Percentiles rank a stretch among this genome's conserved stretches.
Evolutionary conservation across 345 rosid species (phyloP).

Genomic region (Eucalyptus urophylla): DNA sequence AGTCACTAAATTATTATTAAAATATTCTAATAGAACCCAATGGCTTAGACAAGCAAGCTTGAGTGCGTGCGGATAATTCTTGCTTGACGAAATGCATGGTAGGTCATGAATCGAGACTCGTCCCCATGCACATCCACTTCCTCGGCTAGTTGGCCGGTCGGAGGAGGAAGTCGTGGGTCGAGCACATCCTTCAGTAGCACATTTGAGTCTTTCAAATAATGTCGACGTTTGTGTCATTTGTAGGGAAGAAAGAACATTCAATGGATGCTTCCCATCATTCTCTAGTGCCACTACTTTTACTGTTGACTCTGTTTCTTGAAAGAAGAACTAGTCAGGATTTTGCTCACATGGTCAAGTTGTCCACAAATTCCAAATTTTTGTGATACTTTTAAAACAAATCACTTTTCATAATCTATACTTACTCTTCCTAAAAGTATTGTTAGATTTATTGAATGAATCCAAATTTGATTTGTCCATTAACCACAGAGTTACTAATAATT

Average conservation of each 20-base stretch:
- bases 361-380: too few relatives aligned
- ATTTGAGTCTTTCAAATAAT: not conserved
- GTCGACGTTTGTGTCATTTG: not conserved
- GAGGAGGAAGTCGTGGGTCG: slow-evolving; percentile 35
- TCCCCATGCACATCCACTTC: slow-evolving; percentile 4
- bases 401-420: slow-evolving; percentile 37
- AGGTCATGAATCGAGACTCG: slow-evolving; percentile 23
- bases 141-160: slow-evolving; percentile 24
- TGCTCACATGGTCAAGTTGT: rapidly evolving
- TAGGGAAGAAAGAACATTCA: slow-evolving; percentile 25
- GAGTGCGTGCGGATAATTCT: slow-evolving; percentile 26
- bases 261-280: slow-evolving; percentile 37
- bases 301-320: too few relatives aligned
- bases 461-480: too few relatives aligned
- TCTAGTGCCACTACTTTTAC: slow-evolving; percentile 13
- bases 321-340: too few relatives aligned
- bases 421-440: too few relatives aligned
- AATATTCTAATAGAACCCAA: not conserved
- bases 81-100: slow-evolving; percentile 39
- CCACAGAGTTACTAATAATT: too few relatives aligned
- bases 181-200: slow-evolving; percentile 27
- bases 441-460: too few relatives aligned
- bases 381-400: rapidly evolving
- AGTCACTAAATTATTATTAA: too few relatives aligned
- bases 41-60: slow-evolving; percentile 9